Percentiles rank a stretch among this genome's conserved stretches.
Evolutionary conservation across 805 yeast genomes (phyloP).

Genomic region (Wickerhamiella kazuoi): DNA sequence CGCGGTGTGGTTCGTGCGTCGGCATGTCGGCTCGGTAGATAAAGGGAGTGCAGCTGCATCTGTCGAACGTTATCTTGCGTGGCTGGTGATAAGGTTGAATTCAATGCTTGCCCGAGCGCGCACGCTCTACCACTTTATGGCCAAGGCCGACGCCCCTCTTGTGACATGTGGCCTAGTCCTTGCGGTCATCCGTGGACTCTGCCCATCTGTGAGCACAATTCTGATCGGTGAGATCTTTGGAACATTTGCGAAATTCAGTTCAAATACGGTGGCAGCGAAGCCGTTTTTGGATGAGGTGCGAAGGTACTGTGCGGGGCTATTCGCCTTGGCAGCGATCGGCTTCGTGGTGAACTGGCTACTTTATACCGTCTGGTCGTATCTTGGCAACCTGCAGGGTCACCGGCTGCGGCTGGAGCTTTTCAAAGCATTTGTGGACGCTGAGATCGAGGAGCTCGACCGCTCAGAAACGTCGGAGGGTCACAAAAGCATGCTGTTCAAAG

Average conservation of each 20-base stretch:
- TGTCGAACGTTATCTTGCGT: too few species aligned
- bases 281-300: conserved; percentile 26
- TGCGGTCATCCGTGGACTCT: not conserved
- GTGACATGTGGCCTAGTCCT: not conserved
- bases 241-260: conserved; percentile 22
- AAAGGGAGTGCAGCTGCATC: too few species aligned
- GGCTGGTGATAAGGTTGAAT: too few species aligned
- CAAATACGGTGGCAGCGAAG: conserved; percentile 17
- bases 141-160: not conserved
- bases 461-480: conserved; percentile 42
- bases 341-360: conserved; percentile 35
- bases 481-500: conserved; percentile 37
- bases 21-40: too few species aligned
- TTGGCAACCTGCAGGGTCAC: conserved; percentile 55
- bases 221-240: conserved; percentile 50
- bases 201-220: conserved; percentile 26
- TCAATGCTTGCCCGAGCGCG: too few species aligned
- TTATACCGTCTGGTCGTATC: conserved; percentile 40
- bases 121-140: not conserved
- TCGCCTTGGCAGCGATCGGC: conserved; percentile 32
- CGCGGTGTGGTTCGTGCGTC: too few species aligned
- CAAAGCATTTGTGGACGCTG: conserved; percentile 27
- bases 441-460: conserved; percentile 46
- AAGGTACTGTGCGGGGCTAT: conserved; percentile 22
- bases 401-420: conserved; percentile 35